Evolutionary conservation across 2,329 filamentous ascomycete species (phyloP), one percentile per base, ranked within the genome.

Genomic region (Nemania sp.): DNA sequence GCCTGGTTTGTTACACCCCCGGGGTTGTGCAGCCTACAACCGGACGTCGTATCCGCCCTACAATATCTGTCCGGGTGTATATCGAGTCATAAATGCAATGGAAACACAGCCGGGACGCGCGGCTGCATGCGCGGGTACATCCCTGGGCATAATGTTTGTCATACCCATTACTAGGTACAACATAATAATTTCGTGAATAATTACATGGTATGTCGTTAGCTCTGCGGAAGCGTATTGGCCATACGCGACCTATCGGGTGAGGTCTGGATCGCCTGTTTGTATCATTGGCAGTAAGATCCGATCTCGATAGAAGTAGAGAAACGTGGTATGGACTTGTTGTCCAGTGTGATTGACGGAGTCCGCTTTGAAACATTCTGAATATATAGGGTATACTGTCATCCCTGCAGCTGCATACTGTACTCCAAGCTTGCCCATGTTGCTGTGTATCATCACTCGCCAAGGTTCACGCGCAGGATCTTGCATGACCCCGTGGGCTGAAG

Each of bases 391-490:
- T 41, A 35, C 32, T 35, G 32, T 11, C 11, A 35, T 35, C 32
- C 32, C 32, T 35, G 32, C 32, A 5, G 5, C 32, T 11, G 35
- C 35, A 41, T 13, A 3, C 35, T 11, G 35, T 5, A 45, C 10
- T 6, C 10, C 5, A 41, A 41, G 11, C 13, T 15, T 41, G 35
- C 35, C 35, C 35, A 41, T 41, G 11, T 41, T 41, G 6, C 11
- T 41, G 11, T 11, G n/a, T n/a, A 41, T 26, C 29, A 22, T 47
- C 15, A 15, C 52, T 63, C 27, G 43, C 62, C 35, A 55, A 51
- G 53, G 32, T 32, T 51, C 53, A 29, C 35, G 41, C 22, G 32
- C 61, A 27, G 18, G 22, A 56, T 63, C 43, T 63, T 56, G 61
- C 53, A 56, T 56, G 45, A 32, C 20, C 18, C 38, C 38, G 24